Evolutionary conservation across 257 asterid genomes (phyloP).

Genomic region (Linderniella brevidens): DNA sequence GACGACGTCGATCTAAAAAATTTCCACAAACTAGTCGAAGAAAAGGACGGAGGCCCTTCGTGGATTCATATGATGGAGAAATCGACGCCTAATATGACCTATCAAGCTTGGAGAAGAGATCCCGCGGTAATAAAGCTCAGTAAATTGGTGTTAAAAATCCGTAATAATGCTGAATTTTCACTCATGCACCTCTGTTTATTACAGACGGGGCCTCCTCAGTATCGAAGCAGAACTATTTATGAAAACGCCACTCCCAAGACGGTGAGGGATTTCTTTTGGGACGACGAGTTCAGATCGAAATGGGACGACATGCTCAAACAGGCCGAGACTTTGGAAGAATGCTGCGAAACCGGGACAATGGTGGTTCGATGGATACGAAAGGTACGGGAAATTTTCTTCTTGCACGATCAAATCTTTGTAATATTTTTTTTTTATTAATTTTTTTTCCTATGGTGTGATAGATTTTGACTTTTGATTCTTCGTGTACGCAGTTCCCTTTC

Average conservation of each 20-base stretch:
- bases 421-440: neutral
- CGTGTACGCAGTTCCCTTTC: conserved; percentile 47
- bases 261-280: conserved; percentile 91
- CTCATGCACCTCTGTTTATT: neutral
- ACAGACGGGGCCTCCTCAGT: conserved; percentile 63
- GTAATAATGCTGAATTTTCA: neutral
- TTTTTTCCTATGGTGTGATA: neutral
- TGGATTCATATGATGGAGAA: conserved; percentile 91
- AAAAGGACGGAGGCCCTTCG: conserved; percentile 61
- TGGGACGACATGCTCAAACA: conserved; percentile 90
- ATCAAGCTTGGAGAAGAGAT: conserved; percentile 93
- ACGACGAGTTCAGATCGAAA: conserved; percentile 60
- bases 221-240: conserved; percentile 74
- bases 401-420: too few relatives aligned
- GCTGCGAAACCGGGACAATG: conserved; percentile 60
- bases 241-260: conserved; percentile 85
- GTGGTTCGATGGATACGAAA: conserved; percentile 82
- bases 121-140: conserved; percentile 33
- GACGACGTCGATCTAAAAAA: conserved; percentile 46
- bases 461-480: conserved; percentile 2
- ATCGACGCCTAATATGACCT: conserved; percentile 54
- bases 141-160: neutral
- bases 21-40: conserved; percentile 43
- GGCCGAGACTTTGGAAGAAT: conserved; percentile 59
- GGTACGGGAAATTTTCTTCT: too few relatives aligned